Evolutionary conservation across 1,284 basidiomycete genomes (phyloP).

Genomic region (Coriolopsis trogii): DNA sequence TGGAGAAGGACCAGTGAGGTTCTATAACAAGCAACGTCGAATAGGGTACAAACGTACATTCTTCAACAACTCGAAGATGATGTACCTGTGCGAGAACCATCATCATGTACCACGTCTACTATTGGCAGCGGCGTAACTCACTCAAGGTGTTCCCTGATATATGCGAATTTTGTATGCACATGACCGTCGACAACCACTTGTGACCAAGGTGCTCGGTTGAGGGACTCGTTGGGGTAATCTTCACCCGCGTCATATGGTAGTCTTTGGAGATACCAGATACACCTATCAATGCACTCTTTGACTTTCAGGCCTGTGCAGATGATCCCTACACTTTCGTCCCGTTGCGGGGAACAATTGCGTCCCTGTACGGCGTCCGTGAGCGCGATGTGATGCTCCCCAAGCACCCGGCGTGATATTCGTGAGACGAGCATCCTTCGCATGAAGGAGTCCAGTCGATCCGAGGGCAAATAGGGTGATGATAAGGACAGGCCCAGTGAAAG

Average conservation of each 20-base stretch:
- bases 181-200: conserved; percentile 78
- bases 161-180: conserved; percentile 74
- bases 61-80: conserved; percentile 87
- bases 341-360: conserved; percentile 41
- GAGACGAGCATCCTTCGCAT: conserved; percentile 92
- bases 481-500: conserved; percentile 78
- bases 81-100: conserved; percentile 70
- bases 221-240: conserved; percentile 35
- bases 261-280: conserved; percentile 59
- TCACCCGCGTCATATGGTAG: conserved; percentile 50
- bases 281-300: conserved; percentile 71
- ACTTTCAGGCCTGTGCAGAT: conserved; percentile 81
- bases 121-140: too few species aligned
- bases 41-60: conserved; percentile 52
- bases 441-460: conserved; percentile 83
- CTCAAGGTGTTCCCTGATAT: conserved; percentile 90
- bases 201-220: conserved; percentile 49
- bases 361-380: conserved; percentile 62
- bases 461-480: conserved; percentile 75
- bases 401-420: conserved; percentile 85
- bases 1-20: background rate
- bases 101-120: too few species aligned
- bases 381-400: conserved; percentile 89
- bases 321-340: conserved; percentile 75
- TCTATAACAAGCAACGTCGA: background rate